A percentile compares a stretch with the other conserved stretches of the same genome.
These are phyloP conservation scores for Furcasterigmium sp. DNA, from an alignment of 2,329 filamentous ascomycete species.

Conservation along the genomic window DNA sequence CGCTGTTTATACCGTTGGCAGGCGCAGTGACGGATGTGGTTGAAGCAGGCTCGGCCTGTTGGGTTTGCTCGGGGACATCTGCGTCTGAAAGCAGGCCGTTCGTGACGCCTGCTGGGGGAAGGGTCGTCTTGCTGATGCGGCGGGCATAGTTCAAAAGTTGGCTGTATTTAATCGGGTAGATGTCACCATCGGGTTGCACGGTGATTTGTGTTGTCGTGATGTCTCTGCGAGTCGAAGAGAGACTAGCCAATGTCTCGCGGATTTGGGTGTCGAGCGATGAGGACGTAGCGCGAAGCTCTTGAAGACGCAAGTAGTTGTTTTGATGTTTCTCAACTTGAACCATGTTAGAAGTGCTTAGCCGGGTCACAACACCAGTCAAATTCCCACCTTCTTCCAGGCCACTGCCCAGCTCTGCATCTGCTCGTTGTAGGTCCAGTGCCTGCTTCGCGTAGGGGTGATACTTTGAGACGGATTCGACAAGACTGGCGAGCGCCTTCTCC, in stretches of 20 bases:
- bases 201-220: conserved; percentile 60
- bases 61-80: background rate
- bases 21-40: conserved; percentile 4
- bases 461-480: conserved; percentile 76
- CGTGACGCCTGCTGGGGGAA: conserved; percentile 56
- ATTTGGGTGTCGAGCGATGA: conserved; percentile 66
- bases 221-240: conserved; percentile 69
- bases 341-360: background rate
- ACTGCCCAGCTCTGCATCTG: conserved; percentile 62
- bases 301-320: conserved; percentile 64
- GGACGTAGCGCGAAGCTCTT: conserved; percentile 61
- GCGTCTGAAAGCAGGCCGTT: conserved; percentile 26
- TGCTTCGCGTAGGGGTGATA: conserved; percentile 70
- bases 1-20: conserved; percentile 10
- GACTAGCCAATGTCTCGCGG: conserved; percentile 61
- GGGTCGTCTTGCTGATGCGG: conserved; percentile 73
- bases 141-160: conserved; percentile 74
- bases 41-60: conserved; percentile 6
- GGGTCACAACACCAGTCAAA: background rate
- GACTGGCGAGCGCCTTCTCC: conserved; percentile 59
- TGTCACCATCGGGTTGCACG: conserved; percentile 43
- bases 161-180: conserved; percentile 58
- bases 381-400: conserved; percentile 59
- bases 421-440: conserved; percentile 63
- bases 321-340: conserved; percentile 66